These are phyloP conservation scores for Gigaspora rosea DNA, from an alignment of 192 early-diverging fungal species.

Conservation along the genomic window DNA sequence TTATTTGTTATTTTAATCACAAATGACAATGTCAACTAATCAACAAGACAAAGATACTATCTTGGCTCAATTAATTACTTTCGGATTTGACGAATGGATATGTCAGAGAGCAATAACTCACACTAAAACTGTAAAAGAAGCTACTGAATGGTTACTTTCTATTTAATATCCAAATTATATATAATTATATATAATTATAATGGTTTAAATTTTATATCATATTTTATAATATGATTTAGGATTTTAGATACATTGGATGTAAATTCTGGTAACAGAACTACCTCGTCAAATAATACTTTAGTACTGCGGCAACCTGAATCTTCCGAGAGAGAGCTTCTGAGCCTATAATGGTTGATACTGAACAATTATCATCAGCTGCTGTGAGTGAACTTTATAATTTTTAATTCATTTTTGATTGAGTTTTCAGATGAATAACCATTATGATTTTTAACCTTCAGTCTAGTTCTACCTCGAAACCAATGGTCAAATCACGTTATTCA, in stretches of 20 bases:
- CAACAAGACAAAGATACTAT: background rate
- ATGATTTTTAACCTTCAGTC: background rate
- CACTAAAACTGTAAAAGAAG: background rate
- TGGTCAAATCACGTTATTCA: background rate
- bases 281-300: background rate
- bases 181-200: background rate
- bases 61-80: background rate
- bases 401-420: background rate
- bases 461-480: background rate
- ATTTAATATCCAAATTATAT: no score
- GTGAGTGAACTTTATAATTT: background rate
- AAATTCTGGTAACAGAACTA: background rate
- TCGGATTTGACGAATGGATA: constrained; percentile 12
- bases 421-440: background rate
- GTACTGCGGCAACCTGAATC: background rate
- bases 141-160: background rate
- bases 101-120: background rate
- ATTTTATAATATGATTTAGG: background rate
- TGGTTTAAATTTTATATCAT: background rate
- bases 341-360: background rate
- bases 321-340: background rate
- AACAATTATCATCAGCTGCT: background rate
- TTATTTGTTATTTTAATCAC: background rate
- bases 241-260: background rate
- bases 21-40: background rate